Conservation (phyloP, 148 eudicot species). For the Vaccinium corymbosum region DNA sequence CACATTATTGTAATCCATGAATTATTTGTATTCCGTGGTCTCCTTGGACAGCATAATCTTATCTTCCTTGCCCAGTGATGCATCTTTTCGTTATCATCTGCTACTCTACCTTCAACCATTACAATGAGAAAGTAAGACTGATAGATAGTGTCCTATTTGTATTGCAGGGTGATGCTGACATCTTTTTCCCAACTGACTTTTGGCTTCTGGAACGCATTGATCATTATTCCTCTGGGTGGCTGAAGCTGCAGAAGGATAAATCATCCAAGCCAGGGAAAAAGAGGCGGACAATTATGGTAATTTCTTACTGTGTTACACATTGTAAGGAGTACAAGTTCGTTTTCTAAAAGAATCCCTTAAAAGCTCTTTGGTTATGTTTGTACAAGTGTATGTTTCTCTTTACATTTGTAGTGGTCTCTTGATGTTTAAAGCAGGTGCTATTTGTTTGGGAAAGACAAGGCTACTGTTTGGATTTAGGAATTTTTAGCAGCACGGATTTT, state of each 20-base stretch:
- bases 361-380: background rate
- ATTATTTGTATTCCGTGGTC: background rate
- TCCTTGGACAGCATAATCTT: background rate
- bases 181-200: constrained; percentile 97
- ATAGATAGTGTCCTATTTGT: background rate
- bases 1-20: background rate
- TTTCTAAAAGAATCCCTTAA: background rate
- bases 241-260: constrained; percentile 37
- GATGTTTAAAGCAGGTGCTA: background rate
- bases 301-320: constrained; percentile 1
- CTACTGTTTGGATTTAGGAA: background rate
- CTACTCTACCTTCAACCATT: background rate
- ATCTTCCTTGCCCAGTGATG: background rate
- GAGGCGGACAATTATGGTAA: constrained; percentile 75
- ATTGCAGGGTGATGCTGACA: constrained; percentile 96
- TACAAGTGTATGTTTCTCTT: background rate
- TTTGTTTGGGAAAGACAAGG: background rate
- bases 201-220: constrained; percentile 85
- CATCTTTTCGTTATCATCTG: background rate
- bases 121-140: background rate
- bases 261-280: constrained; percentile 60
- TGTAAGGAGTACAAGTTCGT: background rate
- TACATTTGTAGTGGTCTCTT: background rate
- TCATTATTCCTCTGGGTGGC: constrained; percentile 84
- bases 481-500: background rate